Evolutionary conservation across 2,329 filamentous ascomycete species (phyloP).

Genomic region (Didymellaceae sp.): DNA sequence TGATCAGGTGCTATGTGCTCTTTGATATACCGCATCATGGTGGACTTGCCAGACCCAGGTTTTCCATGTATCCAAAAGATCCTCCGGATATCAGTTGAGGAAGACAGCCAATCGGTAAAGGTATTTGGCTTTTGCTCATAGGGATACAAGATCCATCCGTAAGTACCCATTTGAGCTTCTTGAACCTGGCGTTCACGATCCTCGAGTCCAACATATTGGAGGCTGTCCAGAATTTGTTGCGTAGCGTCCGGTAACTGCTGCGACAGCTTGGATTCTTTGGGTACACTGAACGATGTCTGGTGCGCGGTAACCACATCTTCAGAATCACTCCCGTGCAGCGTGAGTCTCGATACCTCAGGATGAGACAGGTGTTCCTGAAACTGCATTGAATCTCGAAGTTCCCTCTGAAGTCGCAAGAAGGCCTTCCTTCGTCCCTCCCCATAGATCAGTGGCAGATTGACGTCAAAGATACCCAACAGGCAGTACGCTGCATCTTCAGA

Average conservation of each 20-base stretch:
- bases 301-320: neutral
- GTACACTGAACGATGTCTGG: too few relatives aligned
- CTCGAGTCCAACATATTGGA: constrained; percentile 41
- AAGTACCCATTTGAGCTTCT: constrained; percentile 44
- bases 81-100: constrained; percentile 24
- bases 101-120: constrained; percentile 49
- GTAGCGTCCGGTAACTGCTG: neutral
- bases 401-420: neutral
- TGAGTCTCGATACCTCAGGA: neutral
- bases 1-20: constrained; percentile 8
- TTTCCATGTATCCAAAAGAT: constrained; percentile 46
- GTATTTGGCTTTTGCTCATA: constrained; percentile 5
- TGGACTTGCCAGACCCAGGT: constrained; percentile 47
- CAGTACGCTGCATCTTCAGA: constrained; percentile 27
- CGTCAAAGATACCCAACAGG: constrained; percentile 21
- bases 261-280: too few relatives aligned
- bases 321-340: neutral
- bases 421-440: constrained; percentile 26
- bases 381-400: neutral
- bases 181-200: constrained; percentile 47
- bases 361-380: neutral
- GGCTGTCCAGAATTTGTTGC: neutral
- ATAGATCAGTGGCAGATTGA: constrained; percentile 26
- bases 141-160: constrained; percentile 46
- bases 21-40: constrained; percentile 42